Base-by-base conservation (phyloP, 306 rosid species). In the Elaeagnus macrophylla region DNA sequence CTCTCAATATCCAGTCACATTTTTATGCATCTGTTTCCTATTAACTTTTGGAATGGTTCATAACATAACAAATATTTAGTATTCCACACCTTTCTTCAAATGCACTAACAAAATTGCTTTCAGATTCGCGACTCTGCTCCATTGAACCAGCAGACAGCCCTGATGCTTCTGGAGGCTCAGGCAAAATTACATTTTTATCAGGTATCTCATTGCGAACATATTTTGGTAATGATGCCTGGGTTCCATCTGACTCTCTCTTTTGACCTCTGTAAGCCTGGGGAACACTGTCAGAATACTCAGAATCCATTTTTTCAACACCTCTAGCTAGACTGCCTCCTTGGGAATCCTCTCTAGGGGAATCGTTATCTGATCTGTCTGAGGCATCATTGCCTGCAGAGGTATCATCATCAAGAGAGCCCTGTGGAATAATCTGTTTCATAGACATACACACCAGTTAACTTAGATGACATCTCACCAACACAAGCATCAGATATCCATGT, bases 341-440 rank as follows among this genome's bases (percentile, higher is more conserved):
- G 48, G 68, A 69, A 62, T 77, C 89, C 57, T 71, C 84, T 61
- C 69, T 67, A n/a, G 49, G 72, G 39, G 64, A 45, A 50, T 81
- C 91, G 51, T 68, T 83, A 64, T 80, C 91, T 19, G 60, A 57
- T 70, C 61, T 81, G 46, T 82, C 84, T 48, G 68, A 82, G 48
- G 51, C 71, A 63, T 57, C 80, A 60, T 55, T 65, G 69, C 82
- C 95, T 11, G 83, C 79, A 67, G 95, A 65, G 59, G 80, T 75
- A 71, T 79, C 89, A 76, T 93, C 96, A 71, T 87, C 93, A 42
- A 69, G 75, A 54, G 87, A 65, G 64, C 64, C 96, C 89, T 80
- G 96, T 85, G 84, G 77, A 79, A 87, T 93, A 84, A 93, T 93
- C 99, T 93, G 71, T 67, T 59, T 57, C 32, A 25, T 25, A 25